Evolutionary conservation across 805 yeast species (phyloP), one percentile per base, ranked within the genome.

Genomic region (Nematodospora valgi): DNA sequence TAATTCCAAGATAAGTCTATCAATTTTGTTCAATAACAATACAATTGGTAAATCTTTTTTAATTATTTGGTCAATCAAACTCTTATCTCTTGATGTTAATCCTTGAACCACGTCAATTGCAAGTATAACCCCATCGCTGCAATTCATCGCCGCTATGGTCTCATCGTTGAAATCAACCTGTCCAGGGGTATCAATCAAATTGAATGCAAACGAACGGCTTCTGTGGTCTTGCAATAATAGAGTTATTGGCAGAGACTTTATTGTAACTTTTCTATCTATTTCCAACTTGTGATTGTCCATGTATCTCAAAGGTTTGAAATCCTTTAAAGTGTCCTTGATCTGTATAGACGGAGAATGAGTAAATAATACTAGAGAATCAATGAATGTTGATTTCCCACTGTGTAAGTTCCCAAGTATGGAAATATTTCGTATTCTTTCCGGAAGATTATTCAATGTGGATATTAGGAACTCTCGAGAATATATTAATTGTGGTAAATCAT

Each of bases 81-180:
- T 44, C 35, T 61, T 60, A 44, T 71, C 78, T 6, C 82, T 68
- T 3, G 76, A 66, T 0, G 83, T 74, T 4, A 87, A 53, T 0
- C 98, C 97, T 54, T 91, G 96, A 1, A 87, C 80, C 1, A 72
- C 80, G 54, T 93, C 98, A n/a, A 91, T 67, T 1, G 86, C 84
- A 2, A 88, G 55, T 0, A 82, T 60, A 0, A 76, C 76, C 2
- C 82, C 76, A 44, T 93, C 97, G 0, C 74, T 72, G 0, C 80
- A 64, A 15, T 75, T 56, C 7, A 80, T 55, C 0, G 84, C 72
- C 0, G 75, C 70, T 0, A 76, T 69, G 4, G 77, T 59, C 46
- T 93, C 97, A 51, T 87, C 96, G 19, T 68, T 60, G 50, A 93
- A 93, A 50, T 87, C 81, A 0, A 76, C 73, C 57, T 93, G 98